Evolutionary conservation across 768 basidiomycete genomes (phyloP), one percentile per base, ranked within the genome.

Genomic region (Auriscalpium vulgare): DNA sequence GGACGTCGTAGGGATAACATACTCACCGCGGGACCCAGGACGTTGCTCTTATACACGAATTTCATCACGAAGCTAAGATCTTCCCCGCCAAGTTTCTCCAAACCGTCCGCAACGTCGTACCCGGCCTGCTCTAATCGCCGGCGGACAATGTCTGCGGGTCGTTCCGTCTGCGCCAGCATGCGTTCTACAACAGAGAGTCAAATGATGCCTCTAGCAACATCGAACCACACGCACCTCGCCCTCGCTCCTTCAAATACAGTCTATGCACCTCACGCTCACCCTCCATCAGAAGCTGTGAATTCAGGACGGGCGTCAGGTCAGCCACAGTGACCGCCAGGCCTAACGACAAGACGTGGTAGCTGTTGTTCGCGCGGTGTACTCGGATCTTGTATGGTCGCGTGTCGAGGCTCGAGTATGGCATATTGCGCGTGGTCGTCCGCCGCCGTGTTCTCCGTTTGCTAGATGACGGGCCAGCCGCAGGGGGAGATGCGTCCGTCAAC

Each of bases 101-200:
- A 69, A 43, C 86, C 84, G 67, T 99, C 95, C 16, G 81, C 78
- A 19, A 83, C 78, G 50, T 87, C 84, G 63, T 93, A 97, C 0
- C 95, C 95, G 4, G 93, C 92, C 67, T 95, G 91, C 61, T 88
- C 83, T 59, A 97, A 74, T 38, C 92, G 79, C 43, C 89, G 78
- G 56, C 85, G 80, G 19, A 95, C 87, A 57, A 97, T 91, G 37
- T 83, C 81, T 1, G 92, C 86, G 0, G 95, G 95, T 47, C 81
- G 75, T 69, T 99, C 97, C 1, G 84, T 83, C 17, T 82, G 80
- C 8, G 83, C 83, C 55, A 99, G 74, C 40, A 93, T 76, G 11
- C 95, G 87, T 65, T 98, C 95, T 95, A 38, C 11, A 51, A 5
- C 19, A 51, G 14, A 11, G 17, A 21, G 56, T 45, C 47, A 53